phyloP scores from a whole-genome alignment of 208 protist species.

The Acanthamoeba castellanii region DNA sequence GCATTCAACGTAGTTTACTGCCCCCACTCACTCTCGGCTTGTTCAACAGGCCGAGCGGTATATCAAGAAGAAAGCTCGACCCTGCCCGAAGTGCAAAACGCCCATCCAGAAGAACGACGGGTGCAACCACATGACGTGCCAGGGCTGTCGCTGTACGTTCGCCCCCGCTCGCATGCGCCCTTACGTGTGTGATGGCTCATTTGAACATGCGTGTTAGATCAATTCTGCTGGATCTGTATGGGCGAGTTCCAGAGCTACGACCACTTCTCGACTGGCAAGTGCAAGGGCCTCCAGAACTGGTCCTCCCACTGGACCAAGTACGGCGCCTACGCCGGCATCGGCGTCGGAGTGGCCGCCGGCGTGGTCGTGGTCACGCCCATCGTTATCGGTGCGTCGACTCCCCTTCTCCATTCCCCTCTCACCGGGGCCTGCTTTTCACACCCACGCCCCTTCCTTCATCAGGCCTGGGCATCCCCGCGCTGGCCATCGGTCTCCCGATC shows the following conservation, averaged over 20 bases:
- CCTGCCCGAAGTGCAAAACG: constrained; percentile 62
- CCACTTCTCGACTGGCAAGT: constrained; percentile 47
- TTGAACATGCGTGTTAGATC: neutral
- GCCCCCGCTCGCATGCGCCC: neutral
- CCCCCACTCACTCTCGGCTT: neutral
- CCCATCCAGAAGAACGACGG: constrained; percentile 72
- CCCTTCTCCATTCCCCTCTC: neutral
- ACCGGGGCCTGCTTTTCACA: neutral
- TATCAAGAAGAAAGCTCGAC: constrained; percentile 29
- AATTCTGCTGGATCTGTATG: constrained; percentile 73
- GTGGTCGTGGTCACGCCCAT: constrained; percentile 52
- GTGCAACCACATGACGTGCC: constrained; percentile 70
- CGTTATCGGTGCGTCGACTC: neutral
- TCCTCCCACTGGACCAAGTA: constrained; percentile 41
- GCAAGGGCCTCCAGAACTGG: constrained; percentile 65
- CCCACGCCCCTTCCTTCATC: neutral
- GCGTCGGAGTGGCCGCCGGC: constrained; percentile 14
- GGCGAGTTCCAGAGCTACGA: neutral
- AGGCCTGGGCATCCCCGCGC: neutral
- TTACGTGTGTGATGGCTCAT: neutral
- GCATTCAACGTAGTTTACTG: neutral
- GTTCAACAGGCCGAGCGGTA: constrained; percentile 11
- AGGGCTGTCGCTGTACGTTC: constrained; percentile 59
- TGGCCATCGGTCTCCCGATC: constrained; percentile 62
- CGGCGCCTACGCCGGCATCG: constrained; percentile 63